Percentiles rank a stretch among this genome's conserved stretches.
Conservation (phyloP, 148 eudicot species). For the Vaccinium darrowii region DNA sequence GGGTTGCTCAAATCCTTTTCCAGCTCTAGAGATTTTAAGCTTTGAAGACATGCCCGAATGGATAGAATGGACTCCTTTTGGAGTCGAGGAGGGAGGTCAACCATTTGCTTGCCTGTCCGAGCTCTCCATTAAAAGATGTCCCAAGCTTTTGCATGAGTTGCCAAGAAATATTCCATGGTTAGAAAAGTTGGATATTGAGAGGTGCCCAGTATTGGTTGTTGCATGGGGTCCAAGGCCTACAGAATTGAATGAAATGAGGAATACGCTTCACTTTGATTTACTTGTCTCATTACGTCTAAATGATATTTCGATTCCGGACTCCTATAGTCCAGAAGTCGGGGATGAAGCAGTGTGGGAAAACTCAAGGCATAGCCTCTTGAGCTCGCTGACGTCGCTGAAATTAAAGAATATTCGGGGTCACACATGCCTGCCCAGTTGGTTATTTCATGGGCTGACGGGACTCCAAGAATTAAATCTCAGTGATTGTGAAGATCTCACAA, state of each 20-base stretch:
- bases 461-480: neutral
- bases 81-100: neutral
- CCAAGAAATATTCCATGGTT: conserved; percentile 5
- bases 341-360: neutral
- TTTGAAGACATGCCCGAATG: conserved; percentile 21
- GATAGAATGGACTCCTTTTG: conserved; percentile 19
- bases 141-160: neutral
- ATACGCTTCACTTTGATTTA: neutral
- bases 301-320: neutral
- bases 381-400: neutral
- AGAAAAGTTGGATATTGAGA: neutral
- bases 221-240: neutral
- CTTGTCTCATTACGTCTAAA: neutral
- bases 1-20: conserved; percentile 16
- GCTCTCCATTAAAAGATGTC: conserved; percentile 17
- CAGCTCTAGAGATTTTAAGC: conserved; percentile 14
- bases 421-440: neutral
- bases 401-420: neutral
- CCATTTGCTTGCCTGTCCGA: neutral
- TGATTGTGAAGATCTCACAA: neutral
- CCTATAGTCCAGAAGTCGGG: neutral
- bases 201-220: neutral
- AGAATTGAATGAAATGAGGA: neutral
- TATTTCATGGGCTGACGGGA: neutral
- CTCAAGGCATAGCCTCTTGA: neutral